Evolutionary conservation across 768 basidiomycete genomes (phyloP), one percentile per base, ranked within the genome.

Genomic region (Panaeolus papilionaceus): DNA sequence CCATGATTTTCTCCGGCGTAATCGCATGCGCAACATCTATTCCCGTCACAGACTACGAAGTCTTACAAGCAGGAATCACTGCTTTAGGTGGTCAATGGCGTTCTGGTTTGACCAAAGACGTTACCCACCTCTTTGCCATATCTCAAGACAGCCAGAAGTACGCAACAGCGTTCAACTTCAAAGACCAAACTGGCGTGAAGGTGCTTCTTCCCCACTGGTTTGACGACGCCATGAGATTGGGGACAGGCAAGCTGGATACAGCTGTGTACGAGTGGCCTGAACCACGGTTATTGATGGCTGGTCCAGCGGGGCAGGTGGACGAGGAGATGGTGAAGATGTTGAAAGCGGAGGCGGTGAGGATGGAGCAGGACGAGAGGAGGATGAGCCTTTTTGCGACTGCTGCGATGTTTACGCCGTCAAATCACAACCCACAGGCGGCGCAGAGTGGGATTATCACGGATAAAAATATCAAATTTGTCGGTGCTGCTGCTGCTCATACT

Each of bases 171-270:
- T 79, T 91, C 70, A 87, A 90, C 69, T 89, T 85, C 76, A 84
- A 87, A 63, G 76, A 85, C 3, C 79, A 84, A 61, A 89, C 88
- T 0, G 78, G 82, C 9, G 85, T 96, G 72, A 87, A 84, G 62
- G 81, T 95, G 10, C 73, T 98, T n/a, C 84, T 95, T 0, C 96
- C 95, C 0, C 93, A 96, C 69, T 98, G 96, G 95, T 96, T 96
- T 68, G 93, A 96, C 71, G 94, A 95, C 70, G 84, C 85, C 2
- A 83, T 92, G 26, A 82, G 86, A 14, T 80, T 93, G 14, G 88
- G 87, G 4, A 72, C 80, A 23, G 76, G 84, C 12, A 78, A 78
- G 8, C 76, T 92, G 9, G 81, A 85, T 0, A 86, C 89, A 23
- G 71, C 74, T 0, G 79, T 84, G 20, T 94, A 92, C 70, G 81